Percentiles rank a stretch among this genome's conserved stretches.
Evolutionary conservation across 2,329 filamentous ascomycete species (phyloP).

Genomic region (Xylaria sp.): DNA sequence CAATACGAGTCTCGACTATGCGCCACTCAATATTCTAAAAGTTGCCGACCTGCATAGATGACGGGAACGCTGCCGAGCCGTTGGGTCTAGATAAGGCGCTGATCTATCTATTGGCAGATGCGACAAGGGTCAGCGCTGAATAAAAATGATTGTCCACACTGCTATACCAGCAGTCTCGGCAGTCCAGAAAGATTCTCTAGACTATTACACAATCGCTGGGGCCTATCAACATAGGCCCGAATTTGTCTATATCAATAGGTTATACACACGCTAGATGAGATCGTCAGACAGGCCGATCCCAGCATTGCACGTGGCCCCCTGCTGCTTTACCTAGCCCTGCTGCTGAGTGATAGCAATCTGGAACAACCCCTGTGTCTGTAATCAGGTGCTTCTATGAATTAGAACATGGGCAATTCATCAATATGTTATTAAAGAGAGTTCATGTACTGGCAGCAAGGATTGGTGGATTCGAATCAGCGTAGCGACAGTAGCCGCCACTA

Average conservation of each 20-base stretch:
- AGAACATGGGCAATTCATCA: not conserved
- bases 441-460: too few species aligned
- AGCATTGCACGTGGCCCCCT: not conserved
- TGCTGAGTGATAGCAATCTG: not conserved
- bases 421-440: not conserved
- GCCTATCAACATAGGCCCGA: not conserved
- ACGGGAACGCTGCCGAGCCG: constrained; percentile 27
- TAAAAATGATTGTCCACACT: too few species aligned
- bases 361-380: constrained; percentile 8
- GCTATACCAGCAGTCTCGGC: too few species aligned
- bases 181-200: not conserved
- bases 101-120: constrained; percentile 4
- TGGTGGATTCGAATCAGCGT: too few species aligned
- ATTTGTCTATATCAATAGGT: not conserved
- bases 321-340: not conserved
- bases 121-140: constrained; percentile 6
- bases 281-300: constrained; percentile 4
- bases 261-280: constrained; percentile 1
- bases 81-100: constrained; percentile 15
- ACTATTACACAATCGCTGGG: not conserved
- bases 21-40: constrained; percentile 27
- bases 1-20: constrained; percentile 29
- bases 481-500: not conserved
- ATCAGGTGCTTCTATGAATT: not conserved
- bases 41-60: constrained; percentile 9